These are phyloP conservation scores for Fusarium chaquense DNA, from an alignment of 2,329 filamentous ascomycete genomes.

Conservation along the genomic window DNA sequence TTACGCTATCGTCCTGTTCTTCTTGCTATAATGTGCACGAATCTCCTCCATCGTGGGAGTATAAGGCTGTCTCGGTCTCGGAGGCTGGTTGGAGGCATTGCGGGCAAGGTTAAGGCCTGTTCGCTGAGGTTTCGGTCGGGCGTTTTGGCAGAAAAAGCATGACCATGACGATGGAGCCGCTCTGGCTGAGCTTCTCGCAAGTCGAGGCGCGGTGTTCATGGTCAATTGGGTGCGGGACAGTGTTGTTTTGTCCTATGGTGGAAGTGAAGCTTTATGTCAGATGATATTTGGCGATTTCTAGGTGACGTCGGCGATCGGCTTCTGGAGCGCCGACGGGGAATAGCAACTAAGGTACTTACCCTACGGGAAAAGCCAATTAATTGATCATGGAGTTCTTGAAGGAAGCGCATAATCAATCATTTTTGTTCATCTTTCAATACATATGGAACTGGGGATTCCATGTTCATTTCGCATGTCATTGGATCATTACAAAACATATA, in stretches of 20 bases:
- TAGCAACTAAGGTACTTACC: background rate
- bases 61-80: slow-evolving; percentile 43
- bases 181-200: slow-evolving; percentile 50
- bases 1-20: slow-evolving; percentile 72
- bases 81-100: slow-evolving; percentile 50
- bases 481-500: background rate
- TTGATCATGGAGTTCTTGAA: slow-evolving; percentile 1
- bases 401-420: background rate
- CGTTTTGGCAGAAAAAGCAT: slow-evolving; percentile 55
- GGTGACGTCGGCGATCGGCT: slow-evolving; percentile 46
- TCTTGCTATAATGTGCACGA: slow-evolving; percentile 71
- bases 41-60: slow-evolving; percentile 70
- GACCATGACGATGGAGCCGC: slow-evolving; percentile 50
- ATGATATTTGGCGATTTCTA: slow-evolving; percentile 46
- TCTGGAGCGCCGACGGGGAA: slow-evolving; percentile 25
- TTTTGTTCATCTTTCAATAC: background rate
- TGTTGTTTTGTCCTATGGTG: slow-evolving; percentile 18
- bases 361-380: background rate
- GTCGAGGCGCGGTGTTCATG: slow-evolving; percentile 58
- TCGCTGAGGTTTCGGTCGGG: slow-evolving; percentile 47
- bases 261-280: slow-evolving; percentile 37
- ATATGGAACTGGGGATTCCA: background rate
- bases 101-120: slow-evolving; percentile 47
- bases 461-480: background rate
- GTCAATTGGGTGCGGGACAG: slow-evolving; percentile 36